Base-by-base conservation (phyloP, 2,329 filamentous ascomycete genomes). In the Grosmannia serpens region DNA sequence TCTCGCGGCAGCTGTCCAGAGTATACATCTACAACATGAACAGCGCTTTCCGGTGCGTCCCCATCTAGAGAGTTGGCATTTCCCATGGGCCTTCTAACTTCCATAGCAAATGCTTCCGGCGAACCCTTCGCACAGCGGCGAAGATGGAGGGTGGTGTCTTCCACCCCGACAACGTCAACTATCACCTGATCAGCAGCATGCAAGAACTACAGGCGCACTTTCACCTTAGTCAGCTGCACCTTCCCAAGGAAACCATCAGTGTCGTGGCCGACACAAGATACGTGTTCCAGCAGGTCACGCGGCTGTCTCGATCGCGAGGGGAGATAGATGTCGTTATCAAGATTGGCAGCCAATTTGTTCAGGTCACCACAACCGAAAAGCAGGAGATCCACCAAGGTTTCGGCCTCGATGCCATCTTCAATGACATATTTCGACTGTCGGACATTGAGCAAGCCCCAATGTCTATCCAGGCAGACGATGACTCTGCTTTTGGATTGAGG, bases 21-120 rank as follows among this genome's bases (percentile, higher is more conserved):
- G 76, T 86, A 47, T 88, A 87, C 63, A 76, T 88, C 20, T 87
- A 88, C 70, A 88, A 88, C 66, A 87, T 87, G 84, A 88, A 88
- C 65, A 86, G 81, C 65, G 79, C 83, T 13, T 87, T 85, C 68
- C 78, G 81, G 78, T 81, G 70, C 62, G 73, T 29, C 20, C n/a
- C 13, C 35, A 13, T 22, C n/a, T 41, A n/a, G 53, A n/a, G 53
- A 17, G 2, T 11, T n/a, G 2, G 41, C 17, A 17, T 26, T 8
- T 17, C 17, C 26, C 9, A 17, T 13, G 22, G 4, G 56, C 2
- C 7, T 24, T 53, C 51, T 53, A n/a, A 53, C 51, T 4, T 15
- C 2, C 26, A 7, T 47, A 79, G 78, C 62, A 85, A 86, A 75
- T 87, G 83, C 64, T 82, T 87, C 65, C 77, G 85, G 6, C 79